A percentile compares a stretch with the other conserved stretches of the same genome.
These are phyloP conservation scores for Hawksworthiomyces lignivorus DNA, from an alignment of 2,329 filamentous ascomycete species.

Conservation along the genomic window DNA sequence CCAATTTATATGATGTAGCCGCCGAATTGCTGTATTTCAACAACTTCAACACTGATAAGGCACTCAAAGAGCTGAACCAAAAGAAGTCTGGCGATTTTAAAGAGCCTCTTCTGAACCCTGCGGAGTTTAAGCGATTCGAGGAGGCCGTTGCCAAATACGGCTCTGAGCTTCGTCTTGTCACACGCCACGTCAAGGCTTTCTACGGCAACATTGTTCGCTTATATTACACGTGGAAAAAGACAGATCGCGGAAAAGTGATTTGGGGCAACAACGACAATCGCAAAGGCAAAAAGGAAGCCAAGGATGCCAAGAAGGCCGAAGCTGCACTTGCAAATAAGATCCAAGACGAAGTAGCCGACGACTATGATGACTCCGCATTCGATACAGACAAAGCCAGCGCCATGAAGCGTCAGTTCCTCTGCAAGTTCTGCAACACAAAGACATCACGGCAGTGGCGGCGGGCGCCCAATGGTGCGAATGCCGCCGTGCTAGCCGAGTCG, in stretches of 20 bases:
- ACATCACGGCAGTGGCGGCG: slow-evolving; percentile 84
- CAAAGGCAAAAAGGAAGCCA: slow-evolving; percentile 83
- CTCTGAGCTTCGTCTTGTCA: slow-evolving; percentile 78
- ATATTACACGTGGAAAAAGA: slow-evolving; percentile 99
- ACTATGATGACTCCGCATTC: slow-evolving; percentile 91
- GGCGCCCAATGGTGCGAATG: slow-evolving; percentile 61
- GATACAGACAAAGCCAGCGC: slow-evolving; percentile 75
- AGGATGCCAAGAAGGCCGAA: slow-evolving; percentile 67
- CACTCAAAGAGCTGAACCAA: slow-evolving; percentile 61
- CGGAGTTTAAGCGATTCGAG: slow-evolving; percentile 85
- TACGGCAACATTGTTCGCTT: slow-evolving; percentile 79
- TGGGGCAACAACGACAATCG: slow-evolving; percentile 85
- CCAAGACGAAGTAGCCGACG: slow-evolving; percentile 86
- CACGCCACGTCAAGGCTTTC: slow-evolving; percentile 75
- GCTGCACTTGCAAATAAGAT: slow-evolving; percentile 62
- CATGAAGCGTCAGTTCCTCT: slow-evolving; percentile 78
- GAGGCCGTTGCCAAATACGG: slow-evolving; percentile 85
- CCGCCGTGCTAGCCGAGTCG: slow-evolving; percentile 38
- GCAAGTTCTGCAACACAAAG: slow-evolving; percentile 83
- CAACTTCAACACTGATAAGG: slow-evolving; percentile 62
- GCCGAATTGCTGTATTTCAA: slow-evolving; percentile 64
- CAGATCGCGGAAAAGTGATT: slow-evolving; percentile 71
- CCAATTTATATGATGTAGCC: slow-evolving; percentile 82
- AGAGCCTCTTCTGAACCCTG: slow-evolving; percentile 70
- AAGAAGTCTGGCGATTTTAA: slow-evolving; percentile 67